Conservation (phyloP, 345 rosid genomes). For the Nasturtium officinale region DNA sequence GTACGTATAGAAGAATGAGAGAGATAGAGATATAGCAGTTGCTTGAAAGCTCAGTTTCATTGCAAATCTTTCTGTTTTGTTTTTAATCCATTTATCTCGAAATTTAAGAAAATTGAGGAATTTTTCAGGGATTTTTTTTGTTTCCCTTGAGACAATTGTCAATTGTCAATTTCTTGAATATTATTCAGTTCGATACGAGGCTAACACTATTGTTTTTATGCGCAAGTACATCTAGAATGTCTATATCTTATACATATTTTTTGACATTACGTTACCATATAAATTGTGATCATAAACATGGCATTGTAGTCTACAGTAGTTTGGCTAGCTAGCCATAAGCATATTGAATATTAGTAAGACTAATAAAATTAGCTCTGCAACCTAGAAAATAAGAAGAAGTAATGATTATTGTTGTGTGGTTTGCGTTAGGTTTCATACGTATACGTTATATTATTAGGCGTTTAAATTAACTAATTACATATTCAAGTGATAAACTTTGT, state of each 20-base stretch:
- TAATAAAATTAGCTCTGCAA: background rate
- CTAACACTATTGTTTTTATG: background rate
- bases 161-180: too few relatives aligned
- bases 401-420: background rate
- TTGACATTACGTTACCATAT: background rate
- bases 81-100: slow-evolving; percentile 12
- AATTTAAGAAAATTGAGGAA: slow-evolving; percentile 7
- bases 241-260: too few relatives aligned
- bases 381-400: background rate
- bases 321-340: too few relatives aligned
- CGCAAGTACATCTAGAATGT: background rate
- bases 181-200: slow-evolving; percentile 30
- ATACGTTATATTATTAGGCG: too few relatives aligned
- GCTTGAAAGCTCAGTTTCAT: slow-evolving; percentile 44
- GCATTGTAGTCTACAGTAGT: too few relatives aligned
- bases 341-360: too few relatives aligned
- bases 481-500: background rate
- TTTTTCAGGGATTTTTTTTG: slow-evolving; percentile 23
- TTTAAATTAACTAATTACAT: background rate
- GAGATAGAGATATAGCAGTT: slow-evolving; percentile 18
- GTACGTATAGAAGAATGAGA: slow-evolving; percentile 16
- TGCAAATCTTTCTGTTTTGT: slow-evolving; percentile 35
- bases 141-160: slow-evolving; percentile 16
- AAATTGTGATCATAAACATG: too few relatives aligned
- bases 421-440: background rate